Conservation (phyloP, 1,284 basidiomycete species). For the Pascua sp. region DNA sequence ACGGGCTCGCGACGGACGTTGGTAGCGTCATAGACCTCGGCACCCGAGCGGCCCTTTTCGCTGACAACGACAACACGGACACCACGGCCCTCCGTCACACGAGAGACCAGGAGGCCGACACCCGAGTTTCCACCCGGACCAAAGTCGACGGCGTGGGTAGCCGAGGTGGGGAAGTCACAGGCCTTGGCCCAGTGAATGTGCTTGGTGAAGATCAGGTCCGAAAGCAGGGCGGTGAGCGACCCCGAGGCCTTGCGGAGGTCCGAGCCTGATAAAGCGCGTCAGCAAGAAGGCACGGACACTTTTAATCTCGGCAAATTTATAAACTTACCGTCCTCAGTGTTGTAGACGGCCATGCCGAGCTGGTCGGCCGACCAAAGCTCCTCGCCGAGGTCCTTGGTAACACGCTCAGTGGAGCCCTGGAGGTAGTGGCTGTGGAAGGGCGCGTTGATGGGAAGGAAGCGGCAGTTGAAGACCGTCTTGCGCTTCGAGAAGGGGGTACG, state of each 20-base stretch:
- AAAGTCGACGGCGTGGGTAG: slow-evolving; percentile 94
- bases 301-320: slow-evolving; percentile 18
- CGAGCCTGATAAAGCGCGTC: slow-evolving; percentile 56
- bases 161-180: slow-evolving; percentile 78
- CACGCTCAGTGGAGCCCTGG: slow-evolving; percentile 67
- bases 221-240: slow-evolving; percentile 75
- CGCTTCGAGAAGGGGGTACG: slow-evolving; percentile 91
- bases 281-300: not conserved
- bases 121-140: slow-evolving; percentile 92
- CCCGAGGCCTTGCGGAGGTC: slow-evolving; percentile 67
- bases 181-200: slow-evolving; percentile 92
- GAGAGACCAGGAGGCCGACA: slow-evolving; percentile 84
- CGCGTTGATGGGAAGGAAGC: slow-evolving; percentile 90
- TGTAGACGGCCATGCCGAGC: slow-evolving; percentile 78
- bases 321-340: slow-evolving; percentile 80
- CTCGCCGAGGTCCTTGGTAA: slow-evolving; percentile 72
- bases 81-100: slow-evolving; percentile 88
- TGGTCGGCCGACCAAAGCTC: slow-evolving; percentile 76
- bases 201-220: slow-evolving; percentile 86
- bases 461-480: slow-evolving; percentile 86
- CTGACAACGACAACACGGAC: slow-evolving; percentile 82
- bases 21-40: slow-evolving; percentile 72
- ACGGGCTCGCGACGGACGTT: slow-evolving; percentile 73
- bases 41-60: slow-evolving; percentile 77
- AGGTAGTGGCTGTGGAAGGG: slow-evolving; percentile 94